A percentile compares a stretch with the other conserved stretches of the same genome.
These are phyloP conservation scores for Typha latifolia DNA, from an alignment of 176 grass and related monocot genomes.

Conservation along the genomic window DNA sequence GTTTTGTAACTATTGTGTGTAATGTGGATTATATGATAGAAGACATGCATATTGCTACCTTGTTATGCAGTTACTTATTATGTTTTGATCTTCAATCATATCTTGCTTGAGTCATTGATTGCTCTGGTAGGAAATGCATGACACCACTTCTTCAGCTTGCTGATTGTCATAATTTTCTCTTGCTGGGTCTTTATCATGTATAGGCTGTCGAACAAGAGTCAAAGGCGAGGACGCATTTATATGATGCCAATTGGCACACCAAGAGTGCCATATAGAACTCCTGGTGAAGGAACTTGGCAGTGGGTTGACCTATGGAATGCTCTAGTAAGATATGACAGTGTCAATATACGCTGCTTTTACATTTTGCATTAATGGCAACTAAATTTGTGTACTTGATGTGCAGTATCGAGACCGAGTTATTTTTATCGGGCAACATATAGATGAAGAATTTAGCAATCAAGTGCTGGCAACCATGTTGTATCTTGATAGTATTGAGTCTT, in stretches of 20 bases:
- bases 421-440: constrained; percentile 67
- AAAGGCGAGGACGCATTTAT: constrained; percentile 36
- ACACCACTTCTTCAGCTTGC: neutral
- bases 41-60: too few species aligned
- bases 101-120: neutral
- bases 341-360: neutral
- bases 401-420: constrained; percentile 85
- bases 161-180: neutral
- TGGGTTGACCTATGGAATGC: constrained; percentile 86
- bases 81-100: too few species aligned
- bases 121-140: neutral
- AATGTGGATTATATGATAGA: too few species aligned
- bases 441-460: constrained; percentile 86
- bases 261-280: constrained; percentile 63
- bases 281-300: constrained; percentile 62
- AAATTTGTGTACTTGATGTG: constrained; percentile 9
- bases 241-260: constrained; percentile 84
- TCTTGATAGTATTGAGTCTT: constrained; percentile 68
- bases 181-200: neutral
- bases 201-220: constrained; percentile 53
- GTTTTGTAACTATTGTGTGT: neutral
- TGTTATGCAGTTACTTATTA: too few species aligned
- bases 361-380: constrained; percentile 8
- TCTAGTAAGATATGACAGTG: constrained; percentile 47
- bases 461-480: constrained; percentile 86